Evolutionary conservation across 2,329 filamentous ascomycete species (phyloP).

Genomic region (Penicillium hordei): DNA sequence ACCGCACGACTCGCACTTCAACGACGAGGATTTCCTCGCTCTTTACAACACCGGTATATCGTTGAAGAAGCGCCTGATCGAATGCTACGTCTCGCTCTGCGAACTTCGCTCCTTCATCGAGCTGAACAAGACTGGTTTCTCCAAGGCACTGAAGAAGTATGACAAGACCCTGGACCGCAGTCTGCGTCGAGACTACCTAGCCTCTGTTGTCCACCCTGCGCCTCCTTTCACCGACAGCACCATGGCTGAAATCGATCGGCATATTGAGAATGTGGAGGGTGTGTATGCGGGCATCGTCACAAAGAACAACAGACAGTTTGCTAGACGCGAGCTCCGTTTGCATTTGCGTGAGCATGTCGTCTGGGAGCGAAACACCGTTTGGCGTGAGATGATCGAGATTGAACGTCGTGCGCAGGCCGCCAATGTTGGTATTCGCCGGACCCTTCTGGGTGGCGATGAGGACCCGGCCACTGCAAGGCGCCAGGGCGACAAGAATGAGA

Average conservation of each 20-base stretch:
- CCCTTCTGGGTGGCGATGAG: slow-evolving; percentile 73
- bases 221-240: slow-evolving; percentile 78
- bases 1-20: slow-evolving; percentile 69
- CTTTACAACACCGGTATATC: slow-evolving; percentile 73
- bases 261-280: slow-evolving; percentile 72
- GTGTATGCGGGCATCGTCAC: slow-evolving; percentile 82
- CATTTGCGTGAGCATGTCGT: slow-evolving; percentile 95
- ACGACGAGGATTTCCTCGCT: slow-evolving; percentile 68
- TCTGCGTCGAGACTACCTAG: slow-evolving; percentile 75
- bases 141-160: slow-evolving; percentile 96
- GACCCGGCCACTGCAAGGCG: slow-evolving; percentile 67
- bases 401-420: slow-evolving; percentile 94
- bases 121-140: slow-evolving; percentile 93
- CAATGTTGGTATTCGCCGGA: slow-evolving; percentile 75
- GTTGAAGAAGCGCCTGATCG: slow-evolving; percentile 86
- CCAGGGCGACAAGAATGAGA: slow-evolving; percentile 78
- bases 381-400: slow-evolving; percentile 98
- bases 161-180: slow-evolving; percentile 91
- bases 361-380: slow-evolving; percentile 98
- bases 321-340: slow-evolving; percentile 80
- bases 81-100: slow-evolving; percentile 86
- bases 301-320: slow-evolving; percentile 71
- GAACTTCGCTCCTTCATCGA: slow-evolving; percentile 95
- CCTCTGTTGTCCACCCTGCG: slow-evolving; percentile 69
- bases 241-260: slow-evolving; percentile 66